Base-by-base conservation (phyloP, 371 early-diverging fungal genomes). In the Dichotomocladium elegans region DNA sequence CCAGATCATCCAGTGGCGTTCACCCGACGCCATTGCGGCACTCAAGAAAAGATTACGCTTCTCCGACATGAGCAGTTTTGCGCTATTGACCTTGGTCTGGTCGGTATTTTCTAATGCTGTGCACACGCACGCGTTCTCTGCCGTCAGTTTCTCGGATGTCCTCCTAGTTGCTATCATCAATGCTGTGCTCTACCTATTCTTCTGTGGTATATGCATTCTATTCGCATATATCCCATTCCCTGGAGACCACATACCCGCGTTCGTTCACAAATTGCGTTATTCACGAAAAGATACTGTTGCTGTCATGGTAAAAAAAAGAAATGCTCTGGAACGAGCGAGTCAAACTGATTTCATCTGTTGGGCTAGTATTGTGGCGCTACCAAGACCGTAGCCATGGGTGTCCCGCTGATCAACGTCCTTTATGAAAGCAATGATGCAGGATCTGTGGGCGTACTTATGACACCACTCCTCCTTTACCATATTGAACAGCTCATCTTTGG, bases 331-430 rank as follows among this genome's bases (percentile, higher is more conserved):
- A 21, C 4, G 21, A 7, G 21, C 2, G 6, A 35, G 4, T 5
- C n/a, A n/a, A n/a, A 5, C 35, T 35, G 5, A 37, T 37, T 4
- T 7, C 4, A 15, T 10, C 3, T 12, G n/a, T 4, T 21, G 2
- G n/a, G 0, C 6, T 45, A 66, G 66, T 68, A 61, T 62, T 83
- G 83, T 55, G 86, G 79, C n/a, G 82, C 83, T 3, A 84, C 85
- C 4, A 87, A 87, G 58, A 85, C 87, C 1, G 80, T 87, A 5
- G 83, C 86, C 2, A 70, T 87, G 70, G 87, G 87, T 5, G 80
- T 85, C 5, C 87, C 87, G 0, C 68, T 87, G 58, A 83, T 87
- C 70, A 81, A 82, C 58, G 77, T 85, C n/a, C 57, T 87, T 47
- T 87, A 81, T 49, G 57, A 53, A n/a, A 61, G 57, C 28, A 60